Base-by-base conservation (phyloP, 148 eudicot species). In the Rhododendron vialii region DNA sequence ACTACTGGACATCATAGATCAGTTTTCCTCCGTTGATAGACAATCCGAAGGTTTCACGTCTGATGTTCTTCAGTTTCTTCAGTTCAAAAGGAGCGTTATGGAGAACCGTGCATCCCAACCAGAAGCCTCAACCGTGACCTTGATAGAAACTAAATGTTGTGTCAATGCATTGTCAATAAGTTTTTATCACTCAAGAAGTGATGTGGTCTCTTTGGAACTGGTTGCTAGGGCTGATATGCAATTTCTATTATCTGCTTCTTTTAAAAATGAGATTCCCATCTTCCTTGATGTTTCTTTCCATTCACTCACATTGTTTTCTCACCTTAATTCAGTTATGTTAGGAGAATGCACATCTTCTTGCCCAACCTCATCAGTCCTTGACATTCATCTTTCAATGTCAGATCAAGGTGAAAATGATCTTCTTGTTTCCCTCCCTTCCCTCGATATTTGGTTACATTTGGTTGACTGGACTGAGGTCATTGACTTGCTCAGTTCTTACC, bases 391-490 rank as follows among this genome's bases (percentile, higher is more conserved):
- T 80, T 88, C 93, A 35, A 85, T 87, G 61, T 83, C 88, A 65
- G 87, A 88, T 63, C 61, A 76, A 78, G 92, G 92, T 67, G 88
- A 89, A 82, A 82, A 88, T 30, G 85, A 88, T 87, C 48, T 93
- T 87, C 86, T 75, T 86, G 82, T 95, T 79, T 84, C 88, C 17
- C 90, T 95, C 41, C 98, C 99, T 78, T 91, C 91, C 82, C 43
- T 94, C 80, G 91, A 91, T 83, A 86, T 95, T 84, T 97, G 99
- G 99, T 85, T 94, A 84, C 91, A 93, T 90, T 81, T 90, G 38
- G 82, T 45, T 88, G 96, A 97, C 88, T 97, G 99, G 99, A 74
- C 18, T 51, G 81, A 67, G 91, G 80, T 95, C 43, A 86, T 93
- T 80, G 92, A 90, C 84, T 83, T 91, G 78, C 53, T 93, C 41